Base-by-base conservation (phyloP, 2,329 filamentous ascomycete species). In the Cercospora sp. region DNA sequence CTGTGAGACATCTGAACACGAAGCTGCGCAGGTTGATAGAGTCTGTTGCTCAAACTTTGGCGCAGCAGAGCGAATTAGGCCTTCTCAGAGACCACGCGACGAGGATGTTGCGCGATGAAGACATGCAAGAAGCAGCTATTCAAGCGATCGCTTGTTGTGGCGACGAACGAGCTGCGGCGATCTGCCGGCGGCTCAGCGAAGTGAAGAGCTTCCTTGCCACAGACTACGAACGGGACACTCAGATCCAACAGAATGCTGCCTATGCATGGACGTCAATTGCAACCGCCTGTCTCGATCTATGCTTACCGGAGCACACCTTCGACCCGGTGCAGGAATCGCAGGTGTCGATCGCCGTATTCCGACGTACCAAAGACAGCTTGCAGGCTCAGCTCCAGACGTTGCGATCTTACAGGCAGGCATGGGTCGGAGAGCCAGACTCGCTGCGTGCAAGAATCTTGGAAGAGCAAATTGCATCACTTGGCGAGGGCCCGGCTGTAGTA, bases 261-360 rank as follows among this genome's bases (percentile, higher is more conserved):
- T 63, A 75, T 23, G 90, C 91, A 5, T 95, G 94, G 88, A 84
- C 93, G 30, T 85, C 90, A 61, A 89, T 97, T 68, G 90, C 92
- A 1, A 80, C 94, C 20, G 89, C 90, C 16, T 87, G 90, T 45
- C 83, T 98, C 59, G 87, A 87, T 69, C 84, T 97, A 2, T 97
- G 94, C 75, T 89, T 98, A 2, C 94, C 96, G 0, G 90, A 97
- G 78, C 89, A 90, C 72, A 86, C 91, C 3, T 95, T 94, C 74
- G 95, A 99, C 78, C 95, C 95, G 1, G 88, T 88, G 1, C 77
- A 89, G 36, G 82, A 82, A 60, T 80, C 86, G 6, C 83, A 84
- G 63, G 86, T 97, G 18, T 89, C 93, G 73, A 86, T 88, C 20
- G 79, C 85, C 64, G 81, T 87, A 23, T 85, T 90, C 75, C 77